phyloP scores from a whole-genome alignment of 163 green algal species.

The Scenedesmus sp. region DNA sequence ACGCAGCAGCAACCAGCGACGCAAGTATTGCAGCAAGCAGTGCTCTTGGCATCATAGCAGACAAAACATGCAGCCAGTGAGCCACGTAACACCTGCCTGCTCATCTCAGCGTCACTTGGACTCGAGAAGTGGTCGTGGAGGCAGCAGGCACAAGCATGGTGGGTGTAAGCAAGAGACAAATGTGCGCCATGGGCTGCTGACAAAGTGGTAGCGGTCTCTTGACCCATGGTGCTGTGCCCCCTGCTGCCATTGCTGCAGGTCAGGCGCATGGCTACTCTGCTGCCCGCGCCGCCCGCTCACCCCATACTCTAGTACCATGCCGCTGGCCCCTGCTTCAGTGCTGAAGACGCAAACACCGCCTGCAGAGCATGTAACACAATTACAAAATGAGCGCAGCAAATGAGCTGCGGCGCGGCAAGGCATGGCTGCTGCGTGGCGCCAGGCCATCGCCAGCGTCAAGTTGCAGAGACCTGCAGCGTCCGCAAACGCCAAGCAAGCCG shows the following conservation, averaged over 20 bases:
- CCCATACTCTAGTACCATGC: conserved; percentile 40
- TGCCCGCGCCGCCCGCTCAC: background rate
- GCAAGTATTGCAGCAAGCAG: background rate
- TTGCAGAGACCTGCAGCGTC: no score
- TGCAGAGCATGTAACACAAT: background rate
- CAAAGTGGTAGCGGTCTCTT: no score
- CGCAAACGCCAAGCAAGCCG: background rate
- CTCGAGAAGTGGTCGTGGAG: background rate
- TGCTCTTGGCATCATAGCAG: no score
- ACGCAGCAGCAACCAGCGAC: background rate
- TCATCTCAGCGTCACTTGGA: no score
- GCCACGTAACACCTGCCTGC: background rate
- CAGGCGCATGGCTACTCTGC: background rate
- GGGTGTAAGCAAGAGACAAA: no score
- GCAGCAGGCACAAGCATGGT: background rate
- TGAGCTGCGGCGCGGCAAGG: no score
- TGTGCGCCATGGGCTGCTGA: no score
- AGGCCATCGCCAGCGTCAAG: no score
- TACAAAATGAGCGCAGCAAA: no score
- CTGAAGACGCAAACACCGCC: conserved; percentile 20
- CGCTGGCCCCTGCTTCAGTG: background rate
- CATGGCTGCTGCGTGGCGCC: no score
- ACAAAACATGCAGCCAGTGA: background rate
- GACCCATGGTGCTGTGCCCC: background rate
- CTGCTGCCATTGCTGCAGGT: background rate